These are phyloP conservation scores for Ceratocystis eucalypticola DNA, from an alignment of 2,329 filamentous ascomycete species.

Conservation along the genomic window DNA sequence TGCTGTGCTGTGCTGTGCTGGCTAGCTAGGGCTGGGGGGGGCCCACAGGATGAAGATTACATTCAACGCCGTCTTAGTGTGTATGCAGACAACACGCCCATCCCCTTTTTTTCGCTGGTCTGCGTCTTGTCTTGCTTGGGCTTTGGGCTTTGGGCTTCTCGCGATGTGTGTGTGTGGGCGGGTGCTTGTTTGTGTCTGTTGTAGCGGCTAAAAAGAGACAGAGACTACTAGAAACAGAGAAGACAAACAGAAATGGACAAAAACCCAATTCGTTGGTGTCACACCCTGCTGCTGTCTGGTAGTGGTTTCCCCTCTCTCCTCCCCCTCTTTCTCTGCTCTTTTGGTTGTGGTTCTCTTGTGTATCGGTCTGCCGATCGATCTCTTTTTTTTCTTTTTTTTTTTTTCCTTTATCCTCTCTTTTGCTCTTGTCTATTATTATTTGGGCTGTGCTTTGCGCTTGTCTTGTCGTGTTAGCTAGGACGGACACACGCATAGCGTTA, in stretches of 20 bases:
- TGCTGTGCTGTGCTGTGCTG: not conserved
- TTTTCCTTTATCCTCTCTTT: not conserved
- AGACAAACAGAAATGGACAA: not conserved
- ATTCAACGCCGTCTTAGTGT: too few relatives aligned
- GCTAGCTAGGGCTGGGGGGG: not conserved
- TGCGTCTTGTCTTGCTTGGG: too few relatives aligned
- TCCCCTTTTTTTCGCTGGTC: too few relatives aligned
- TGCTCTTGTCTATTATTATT: not conserved
- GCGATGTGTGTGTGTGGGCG: too few relatives aligned
- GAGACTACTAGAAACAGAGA: not conserved
- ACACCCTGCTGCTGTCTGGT: not conserved
- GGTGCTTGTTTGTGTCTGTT: not conserved
- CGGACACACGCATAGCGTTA: not conserved
- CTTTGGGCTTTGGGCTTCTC: too few relatives aligned
- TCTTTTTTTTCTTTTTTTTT: not conserved
- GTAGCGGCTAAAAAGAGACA: not conserved
- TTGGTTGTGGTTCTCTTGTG: not conserved
- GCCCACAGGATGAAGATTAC: too few relatives aligned
- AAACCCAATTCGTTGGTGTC: not conserved
- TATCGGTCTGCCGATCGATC: constrained; percentile 2
- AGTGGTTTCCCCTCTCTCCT: not conserved
- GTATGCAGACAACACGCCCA: too few relatives aligned
- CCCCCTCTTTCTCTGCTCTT: not conserved
- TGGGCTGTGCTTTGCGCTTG: too few relatives aligned
- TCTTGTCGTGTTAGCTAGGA: too few relatives aligned